These are phyloP conservation scores for Chamaecyparis obtusa DNA, from an alignment of 75 land plant genomes.

Conservation along the genomic window DNA sequence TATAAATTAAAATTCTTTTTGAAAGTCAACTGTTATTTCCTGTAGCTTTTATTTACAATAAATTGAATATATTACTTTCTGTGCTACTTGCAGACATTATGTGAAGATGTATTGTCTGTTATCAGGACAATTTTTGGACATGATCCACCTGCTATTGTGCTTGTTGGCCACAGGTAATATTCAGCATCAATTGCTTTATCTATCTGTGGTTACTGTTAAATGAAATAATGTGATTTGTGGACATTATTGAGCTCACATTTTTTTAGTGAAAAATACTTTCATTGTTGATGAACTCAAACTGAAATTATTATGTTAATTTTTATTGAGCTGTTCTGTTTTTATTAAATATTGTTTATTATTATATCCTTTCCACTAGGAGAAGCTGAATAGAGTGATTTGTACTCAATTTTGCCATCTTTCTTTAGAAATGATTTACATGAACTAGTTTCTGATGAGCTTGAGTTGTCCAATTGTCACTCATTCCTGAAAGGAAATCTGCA, in stretches of 20 bases:
- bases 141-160: conserved; percentile 82
- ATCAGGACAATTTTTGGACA: conserved; percentile 78
- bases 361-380: neutral
- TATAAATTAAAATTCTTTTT: neutral
- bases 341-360: no score
- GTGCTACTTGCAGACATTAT: conserved; percentile 61
- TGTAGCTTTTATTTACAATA: neutral
- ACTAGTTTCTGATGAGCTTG: neutral
- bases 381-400: neutral
- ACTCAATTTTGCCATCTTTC: neutral
- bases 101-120: conserved; percentile 84
- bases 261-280: neutral
- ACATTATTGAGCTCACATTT: neutral
- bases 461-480: neutral
- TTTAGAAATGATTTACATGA: neutral
- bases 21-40: neutral
- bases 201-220: neutral
- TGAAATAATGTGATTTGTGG: neutral
- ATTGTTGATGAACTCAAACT: neutral
- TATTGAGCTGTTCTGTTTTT: neutral
- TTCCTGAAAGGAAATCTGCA: neutral
- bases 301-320: neutral
- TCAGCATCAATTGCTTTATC: neutral
- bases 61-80: neutral
- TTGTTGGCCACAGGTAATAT: conserved; percentile 92